Evolutionary conservation across 805 yeast species (phyloP).

Genomic region (Metschnikowia anglica): DNA sequence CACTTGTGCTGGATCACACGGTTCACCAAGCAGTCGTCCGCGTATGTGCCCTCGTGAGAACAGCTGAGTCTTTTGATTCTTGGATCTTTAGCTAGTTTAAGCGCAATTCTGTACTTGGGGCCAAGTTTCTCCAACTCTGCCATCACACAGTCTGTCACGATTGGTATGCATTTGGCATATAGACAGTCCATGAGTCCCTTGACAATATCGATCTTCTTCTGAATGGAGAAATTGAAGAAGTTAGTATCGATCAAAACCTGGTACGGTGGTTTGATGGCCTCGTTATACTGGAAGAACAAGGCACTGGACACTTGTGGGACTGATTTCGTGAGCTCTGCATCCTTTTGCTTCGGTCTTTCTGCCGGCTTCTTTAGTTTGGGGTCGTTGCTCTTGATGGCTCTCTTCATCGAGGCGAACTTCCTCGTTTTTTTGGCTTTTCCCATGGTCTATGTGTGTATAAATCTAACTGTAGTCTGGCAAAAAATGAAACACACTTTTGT

Average conservation of each 20-base stretch:
- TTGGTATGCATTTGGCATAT: slow-evolving; percentile 92
- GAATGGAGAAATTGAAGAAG: slow-evolving; percentile 94
- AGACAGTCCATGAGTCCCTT: slow-evolving; percentile 96
- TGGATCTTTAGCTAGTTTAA: slow-evolving; percentile 90
- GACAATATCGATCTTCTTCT: slow-evolving; percentile 91
- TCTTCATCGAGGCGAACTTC: slow-evolving; percentile 91
- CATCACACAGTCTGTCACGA: slow-evolving; percentile 95
- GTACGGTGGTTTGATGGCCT: slow-evolving; percentile 96
- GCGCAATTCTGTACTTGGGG: slow-evolving; percentile 89
- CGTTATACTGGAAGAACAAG: slow-evolving; percentile 88
- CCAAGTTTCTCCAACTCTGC: slow-evolving; percentile 97
- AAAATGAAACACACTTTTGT: slow-evolving; percentile 5
- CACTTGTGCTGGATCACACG: slow-evolving; percentile 96
- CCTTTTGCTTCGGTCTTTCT: slow-evolving; percentile 41
- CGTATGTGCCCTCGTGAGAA: slow-evolving; percentile 93
- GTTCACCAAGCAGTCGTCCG: slow-evolving; percentile 94
- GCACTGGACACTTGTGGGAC: slow-evolving; percentile 95
- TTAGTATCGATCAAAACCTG: slow-evolving; percentile 95
- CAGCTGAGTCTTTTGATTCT: slow-evolving; percentile 84
- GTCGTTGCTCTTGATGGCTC: slow-evolving; percentile 74
- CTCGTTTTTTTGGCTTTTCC: slow-evolving; percentile 97
- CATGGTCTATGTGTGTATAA: slow-evolving; percentile 45
- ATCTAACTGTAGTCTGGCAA: background rate
- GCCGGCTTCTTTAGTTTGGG: slow-evolving; percentile 39
- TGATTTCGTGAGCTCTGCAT: slow-evolving; percentile 58